Conservation (phyloP, 805 yeast species). For the Suhomyces kilbournensis region DNA sequence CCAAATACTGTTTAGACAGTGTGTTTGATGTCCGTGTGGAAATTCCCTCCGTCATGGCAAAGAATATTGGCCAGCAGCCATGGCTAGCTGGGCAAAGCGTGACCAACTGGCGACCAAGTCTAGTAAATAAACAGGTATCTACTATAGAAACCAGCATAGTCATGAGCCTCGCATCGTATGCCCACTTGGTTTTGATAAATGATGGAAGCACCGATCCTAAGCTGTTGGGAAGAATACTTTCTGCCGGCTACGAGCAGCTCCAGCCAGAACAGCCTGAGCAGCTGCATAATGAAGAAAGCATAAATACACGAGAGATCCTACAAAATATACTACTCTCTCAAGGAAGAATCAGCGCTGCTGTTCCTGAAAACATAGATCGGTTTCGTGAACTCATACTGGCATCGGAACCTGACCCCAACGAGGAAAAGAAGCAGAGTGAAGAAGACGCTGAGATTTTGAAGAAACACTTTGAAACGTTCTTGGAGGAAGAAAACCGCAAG, state of each 20-base stretch:
- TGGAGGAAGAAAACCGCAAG: background rate
- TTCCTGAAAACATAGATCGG: background rate
- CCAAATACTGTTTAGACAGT: constrained; percentile 1
- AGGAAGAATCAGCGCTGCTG: background rate
- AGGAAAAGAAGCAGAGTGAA: background rate
- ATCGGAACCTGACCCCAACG: background rate
- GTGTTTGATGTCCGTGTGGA: constrained; percentile 7
- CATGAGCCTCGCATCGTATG: background rate
- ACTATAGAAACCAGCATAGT: background rate
- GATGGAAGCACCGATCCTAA: constrained; percentile 1
- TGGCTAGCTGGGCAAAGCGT: constrained; percentile 6
- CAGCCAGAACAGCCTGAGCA: background rate
- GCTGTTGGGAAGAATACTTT: constrained; percentile 2
- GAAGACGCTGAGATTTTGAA: background rate
- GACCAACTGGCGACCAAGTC: background rate
- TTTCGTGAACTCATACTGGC: background rate
- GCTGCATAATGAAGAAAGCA: background rate
- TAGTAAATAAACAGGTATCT: background rate
- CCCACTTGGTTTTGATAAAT: background rate
- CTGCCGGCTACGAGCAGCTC: background rate
- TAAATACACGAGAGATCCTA: constrained; percentile 2
- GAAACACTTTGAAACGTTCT: constrained; percentile 1
- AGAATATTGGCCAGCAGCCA: background rate
- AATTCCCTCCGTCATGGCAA: constrained; percentile 1
- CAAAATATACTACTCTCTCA: constrained; percentile 1